phyloP scores from a whole-genome alignment of 345 rosid genomes.

The Limnanthes douglasii region DNA sequence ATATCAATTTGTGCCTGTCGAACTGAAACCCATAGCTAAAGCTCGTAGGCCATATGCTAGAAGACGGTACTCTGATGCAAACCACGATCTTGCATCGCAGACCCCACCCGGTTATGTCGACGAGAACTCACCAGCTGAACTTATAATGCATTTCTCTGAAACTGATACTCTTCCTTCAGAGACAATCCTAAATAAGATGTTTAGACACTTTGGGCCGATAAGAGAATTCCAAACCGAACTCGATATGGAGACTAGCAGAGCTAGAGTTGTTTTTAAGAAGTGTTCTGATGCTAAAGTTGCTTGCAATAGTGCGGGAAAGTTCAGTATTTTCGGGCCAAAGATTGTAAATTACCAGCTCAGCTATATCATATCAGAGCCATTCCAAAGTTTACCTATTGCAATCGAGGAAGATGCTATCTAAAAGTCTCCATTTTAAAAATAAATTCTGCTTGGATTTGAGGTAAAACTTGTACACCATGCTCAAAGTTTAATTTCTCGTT shows the following conservation, averaged over 20 bases:
- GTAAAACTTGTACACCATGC: no score
- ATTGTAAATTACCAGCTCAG: slow-evolving; percentile 71
- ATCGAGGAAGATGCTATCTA: slow-evolving; percentile 26
- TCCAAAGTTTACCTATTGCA: slow-evolving; percentile 21
- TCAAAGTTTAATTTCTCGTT: no score
- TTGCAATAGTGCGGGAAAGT: slow-evolving; percentile 56
- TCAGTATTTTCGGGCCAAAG: slow-evolving; percentile 56
- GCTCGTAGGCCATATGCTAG: slow-evolving; percentile 43
- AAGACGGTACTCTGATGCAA: slow-evolving; percentile 44
- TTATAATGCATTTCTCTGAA: slow-evolving; percentile 60
- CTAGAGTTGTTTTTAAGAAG: slow-evolving; percentile 78
- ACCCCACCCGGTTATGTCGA: slow-evolving; percentile 37
- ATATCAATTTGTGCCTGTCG: slow-evolving; percentile 37
- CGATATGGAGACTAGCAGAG: slow-evolving; percentile 54
- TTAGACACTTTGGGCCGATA: slow-evolving; percentile 69
- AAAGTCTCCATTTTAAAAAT: slow-evolving; percentile 3
- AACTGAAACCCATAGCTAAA: slow-evolving; percentile 31
- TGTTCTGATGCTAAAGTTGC: slow-evolving; percentile 74
- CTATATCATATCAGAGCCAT: slow-evolving; percentile 35
- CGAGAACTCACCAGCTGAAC: slow-evolving; percentile 62
- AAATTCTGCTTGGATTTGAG: no score
- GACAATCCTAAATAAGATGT: slow-evolving; percentile 64
- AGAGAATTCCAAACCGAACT: slow-evolving; percentile 61
- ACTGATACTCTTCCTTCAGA: slow-evolving; percentile 60
- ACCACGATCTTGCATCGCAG: slow-evolving; percentile 14